Base-by-base conservation (phyloP, 148 eudicot genomes). In the Amaranthus palmeri region DNA sequence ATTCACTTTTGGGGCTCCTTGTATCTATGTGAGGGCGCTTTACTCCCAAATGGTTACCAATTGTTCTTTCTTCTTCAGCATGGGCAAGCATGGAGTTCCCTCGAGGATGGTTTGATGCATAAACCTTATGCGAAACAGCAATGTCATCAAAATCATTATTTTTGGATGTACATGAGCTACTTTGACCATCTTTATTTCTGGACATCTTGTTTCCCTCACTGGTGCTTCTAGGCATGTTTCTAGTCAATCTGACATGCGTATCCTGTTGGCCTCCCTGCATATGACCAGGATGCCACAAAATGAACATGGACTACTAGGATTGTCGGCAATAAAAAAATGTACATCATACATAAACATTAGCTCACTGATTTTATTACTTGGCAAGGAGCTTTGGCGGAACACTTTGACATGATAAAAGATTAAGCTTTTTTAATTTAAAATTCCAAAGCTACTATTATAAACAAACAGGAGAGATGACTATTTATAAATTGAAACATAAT, bases 1-100 rank as follows among this genome's bases (percentile, higher is more conserved):
- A 77, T 57, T 92, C 90, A 81, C 53, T 82, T 83, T 78, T 81
- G 44, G 93, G 88, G 78, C 96, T 83, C 75, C 73, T 78, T 48
- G 79, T 83, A 72, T 87, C 93, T 71, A 78, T 51, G 64, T 84
- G 88, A 14, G 76, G 64, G 64, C 89, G 88, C 79, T 90, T 96
- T 58, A 86, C 72, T 53, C 87, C 88, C 59, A 74, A 76, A 77
- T 69, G 74, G 71, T 76, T 81, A 67, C 76, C 88, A 46, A 70
- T 71, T 56, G 53, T 64, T 79, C 76, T 86, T 68, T 84, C 93
- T 55, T 84, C 95, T 70, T 83, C 88, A 51, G 74, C 71, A 46
- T 54, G 81, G 70, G 75, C 77, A 74, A 55, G 72, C 67, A 81
- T 58, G 73, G 83, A 68, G 67, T 43, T 76, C 60, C 80, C 80